A percentile compares a stretch with the other conserved stretches of the same genome.
Conservation (phyloP, 768 basidiomycete species). For the Xerocomellus amylosporus region DNA sequence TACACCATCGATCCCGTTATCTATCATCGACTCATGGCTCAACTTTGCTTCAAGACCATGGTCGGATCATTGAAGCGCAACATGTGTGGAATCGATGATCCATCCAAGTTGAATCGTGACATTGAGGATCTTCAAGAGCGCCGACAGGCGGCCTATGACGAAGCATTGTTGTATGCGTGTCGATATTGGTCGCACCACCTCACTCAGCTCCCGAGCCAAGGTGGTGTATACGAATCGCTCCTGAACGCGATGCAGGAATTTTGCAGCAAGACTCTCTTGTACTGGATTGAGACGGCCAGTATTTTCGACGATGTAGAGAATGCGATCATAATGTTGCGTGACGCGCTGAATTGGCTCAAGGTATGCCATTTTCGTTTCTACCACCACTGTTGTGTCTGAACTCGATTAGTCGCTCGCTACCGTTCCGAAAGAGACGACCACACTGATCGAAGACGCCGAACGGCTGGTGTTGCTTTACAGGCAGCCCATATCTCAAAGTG, state of each 20-base stretch:
- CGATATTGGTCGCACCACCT: conserved; percentile 20
- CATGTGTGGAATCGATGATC: conserved; percentile 17
- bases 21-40: conserved; percentile 18
- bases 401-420: not conserved
- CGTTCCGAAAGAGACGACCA: not conserved
- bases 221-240: conserved; percentile 2
- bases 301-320: conserved; percentile 9
- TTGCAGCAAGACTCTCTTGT: conserved; percentile 1
- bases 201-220: conserved; percentile 6
- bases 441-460: conserved; percentile 12
- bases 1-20: conserved; percentile 4
- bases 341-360: conserved; percentile 10
- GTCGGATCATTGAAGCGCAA: conserved; percentile 8
- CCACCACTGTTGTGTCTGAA: not conserved
- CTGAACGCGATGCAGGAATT: conserved; percentile 7
- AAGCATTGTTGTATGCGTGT: conserved; percentile 16
- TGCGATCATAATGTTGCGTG: conserved; percentile 10
- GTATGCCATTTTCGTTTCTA: not conserved
- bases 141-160: conserved; percentile 4
- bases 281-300: conserved; percentile 16
- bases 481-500: conserved; percentile 11
- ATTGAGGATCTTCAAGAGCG: conserved; percentile 12
- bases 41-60: conserved; percentile 18
- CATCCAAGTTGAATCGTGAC: conserved; percentile 13
- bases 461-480: conserved; percentile 13